These are phyloP conservation scores for Alternaria sp. DNA, from an alignment of 2,329 filamentous ascomycete genomes.

Conservation along the genomic window DNA sequence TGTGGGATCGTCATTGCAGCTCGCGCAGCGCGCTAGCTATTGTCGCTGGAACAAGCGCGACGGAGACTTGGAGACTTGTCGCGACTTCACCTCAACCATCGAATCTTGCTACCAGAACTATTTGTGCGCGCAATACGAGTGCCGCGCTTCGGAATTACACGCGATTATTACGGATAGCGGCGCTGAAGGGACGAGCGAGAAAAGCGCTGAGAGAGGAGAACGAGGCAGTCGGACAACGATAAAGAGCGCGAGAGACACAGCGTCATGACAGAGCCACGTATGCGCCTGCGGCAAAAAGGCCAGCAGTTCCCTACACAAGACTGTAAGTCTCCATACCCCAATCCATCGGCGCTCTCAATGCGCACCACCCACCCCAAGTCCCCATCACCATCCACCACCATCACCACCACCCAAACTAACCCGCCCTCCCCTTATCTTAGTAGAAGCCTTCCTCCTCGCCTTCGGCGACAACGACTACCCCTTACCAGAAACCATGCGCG, in stretches of 20 bases:
- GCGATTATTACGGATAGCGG: neutral
- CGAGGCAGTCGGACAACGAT: neutral
- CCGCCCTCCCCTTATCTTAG: constrained; percentile 49
- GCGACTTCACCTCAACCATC: neutral
- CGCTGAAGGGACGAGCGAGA: accelerated
- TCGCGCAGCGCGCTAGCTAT: neutral
- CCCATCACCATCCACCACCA: neutral
- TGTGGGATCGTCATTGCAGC: constrained; percentile 9
- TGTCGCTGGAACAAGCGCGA: neutral
- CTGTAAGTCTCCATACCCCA: constrained; percentile 36
- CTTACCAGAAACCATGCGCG: constrained; percentile 80
- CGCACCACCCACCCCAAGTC: constrained; percentile 3
- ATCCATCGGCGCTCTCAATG: neutral
- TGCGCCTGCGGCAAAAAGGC: constrained; percentile 55
- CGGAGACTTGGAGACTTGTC: too few relatives aligned
- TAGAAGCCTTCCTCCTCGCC: constrained; percentile 76
- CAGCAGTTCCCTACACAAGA: constrained; percentile 54
- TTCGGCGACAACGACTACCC: constrained; percentile 80
- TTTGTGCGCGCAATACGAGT: too few relatives aligned
- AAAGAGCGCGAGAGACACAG: neutral
- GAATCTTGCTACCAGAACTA: too few relatives aligned
- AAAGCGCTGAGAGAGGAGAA: neutral
- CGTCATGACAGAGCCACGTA: constrained; percentile 57
- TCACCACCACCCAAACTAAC: constrained; percentile 2
- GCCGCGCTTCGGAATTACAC: too few relatives aligned